These are phyloP conservation scores for Luffa acutangula DNA, from an alignment of 306 rosid species.

Conservation along the genomic window DNA sequence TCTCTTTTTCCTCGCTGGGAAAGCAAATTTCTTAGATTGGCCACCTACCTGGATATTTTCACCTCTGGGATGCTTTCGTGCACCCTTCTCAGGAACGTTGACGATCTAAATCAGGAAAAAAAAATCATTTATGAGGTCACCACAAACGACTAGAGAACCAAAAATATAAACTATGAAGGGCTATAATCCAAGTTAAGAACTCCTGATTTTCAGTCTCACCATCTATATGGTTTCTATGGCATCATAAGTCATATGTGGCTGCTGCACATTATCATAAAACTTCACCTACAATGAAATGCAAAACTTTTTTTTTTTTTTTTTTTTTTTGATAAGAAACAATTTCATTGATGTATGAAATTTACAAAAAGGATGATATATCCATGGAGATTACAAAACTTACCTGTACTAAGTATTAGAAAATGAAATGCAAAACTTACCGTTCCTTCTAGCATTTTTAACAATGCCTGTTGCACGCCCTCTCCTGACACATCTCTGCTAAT, in stretches of 20 bases:
- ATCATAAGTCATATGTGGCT: background rate
- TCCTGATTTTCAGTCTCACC: conserved; percentile 1
- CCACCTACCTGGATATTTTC: conserved; percentile 75
- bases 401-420: too few species aligned
- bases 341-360: too few species aligned
- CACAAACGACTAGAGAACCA: conserved; percentile 16
- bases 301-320: too few species aligned
- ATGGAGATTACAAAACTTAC: too few species aligned
- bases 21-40: background rate
- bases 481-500: conserved; percentile 98
- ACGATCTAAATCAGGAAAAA: conserved; percentile 55
- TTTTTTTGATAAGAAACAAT: too few species aligned
- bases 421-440: conserved; percentile 49
- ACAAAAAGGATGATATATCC: too few species aligned
- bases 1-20: background rate
- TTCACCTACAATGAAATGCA: background rate
- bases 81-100: conserved; percentile 97
- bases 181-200: background rate
- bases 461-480: conserved; percentile 97
- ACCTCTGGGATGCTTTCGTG: conserved; percentile 94
- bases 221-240: background rate
- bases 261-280: background rate
- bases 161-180: background rate
- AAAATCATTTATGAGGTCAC: conserved; percentile 11
- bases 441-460: conserved; percentile 97